phyloP scores from a whole-genome alignment of 352 stramenopile genomes.

The Phytophthora hibernalis region DNA sequence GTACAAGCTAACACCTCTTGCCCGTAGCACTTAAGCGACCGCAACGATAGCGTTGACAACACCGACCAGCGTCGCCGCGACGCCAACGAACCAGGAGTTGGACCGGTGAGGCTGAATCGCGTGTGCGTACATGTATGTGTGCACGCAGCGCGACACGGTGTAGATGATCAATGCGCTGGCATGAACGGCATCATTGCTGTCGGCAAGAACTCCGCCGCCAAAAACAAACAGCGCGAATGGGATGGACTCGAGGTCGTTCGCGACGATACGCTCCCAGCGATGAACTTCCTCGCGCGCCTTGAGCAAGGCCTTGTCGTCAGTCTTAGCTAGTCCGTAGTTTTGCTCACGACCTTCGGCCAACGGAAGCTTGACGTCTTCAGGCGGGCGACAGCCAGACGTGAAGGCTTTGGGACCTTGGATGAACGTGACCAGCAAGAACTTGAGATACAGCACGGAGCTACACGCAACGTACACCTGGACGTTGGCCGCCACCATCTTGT shows the following conservation, averaged over 20 bases:
- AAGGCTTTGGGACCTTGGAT: conserved; percentile 52
- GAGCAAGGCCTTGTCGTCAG: conserved; percentile 36
- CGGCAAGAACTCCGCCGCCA: conserved; percentile 26
- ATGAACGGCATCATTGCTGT: conserved; percentile 47
- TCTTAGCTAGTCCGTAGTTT: conserved; percentile 40
- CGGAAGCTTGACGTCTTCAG: conserved; percentile 43
- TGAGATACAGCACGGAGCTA: conserved; percentile 49
- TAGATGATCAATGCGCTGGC: conserved; percentile 33
- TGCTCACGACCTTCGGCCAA: conserved; percentile 38
- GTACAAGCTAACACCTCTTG: too few species aligned
- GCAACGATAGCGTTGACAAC: conserved; percentile 42
- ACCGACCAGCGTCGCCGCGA: conserved; percentile 36
- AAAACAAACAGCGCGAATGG: conserved; percentile 44
- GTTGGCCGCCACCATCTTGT: conserved; percentile 31
- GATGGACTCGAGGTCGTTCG: conserved; percentile 56
- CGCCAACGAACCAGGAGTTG: conserved; percentile 43
- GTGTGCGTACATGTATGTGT: conserved; percentile 59
- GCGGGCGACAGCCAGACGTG: conserved; percentile 41
- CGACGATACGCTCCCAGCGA: conserved; percentile 49
- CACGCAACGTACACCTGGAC: conserved; percentile 45
- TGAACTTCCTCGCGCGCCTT: conserved; percentile 30
- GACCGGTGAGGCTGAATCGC: conserved; percentile 50
- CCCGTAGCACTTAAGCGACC: conserved; percentile 7
- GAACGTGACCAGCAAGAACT: conserved; percentile 43
- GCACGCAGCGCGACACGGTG: conserved; percentile 45